These are phyloP conservation scores for Fusarium duplospermum DNA, from an alignment of 2,329 filamentous ascomycete species.

Conservation along the genomic window DNA sequence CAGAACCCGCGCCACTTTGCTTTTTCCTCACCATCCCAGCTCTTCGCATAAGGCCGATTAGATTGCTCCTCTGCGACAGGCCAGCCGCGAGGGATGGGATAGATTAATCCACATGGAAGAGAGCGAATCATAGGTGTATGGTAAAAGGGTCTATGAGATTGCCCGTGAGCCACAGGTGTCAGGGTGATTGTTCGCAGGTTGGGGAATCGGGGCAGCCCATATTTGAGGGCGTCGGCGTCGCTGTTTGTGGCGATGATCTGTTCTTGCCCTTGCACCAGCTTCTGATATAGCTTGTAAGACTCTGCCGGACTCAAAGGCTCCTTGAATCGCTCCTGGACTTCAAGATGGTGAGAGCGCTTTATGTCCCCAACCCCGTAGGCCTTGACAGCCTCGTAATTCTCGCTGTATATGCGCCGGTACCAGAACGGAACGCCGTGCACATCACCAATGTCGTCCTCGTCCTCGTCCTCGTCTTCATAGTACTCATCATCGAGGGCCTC, in stretches of 20 bases:
- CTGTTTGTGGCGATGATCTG: conserved; percentile 41
- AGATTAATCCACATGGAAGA: conserved; percentile 53
- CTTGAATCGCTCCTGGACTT: neutral
- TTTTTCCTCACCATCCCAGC: conserved; percentile 11
- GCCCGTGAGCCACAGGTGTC: neutral
- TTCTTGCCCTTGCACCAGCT: conserved; percentile 49
- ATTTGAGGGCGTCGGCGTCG: conserved; percentile 48
- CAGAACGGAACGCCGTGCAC: neutral
- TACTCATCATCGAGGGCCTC: neutral
- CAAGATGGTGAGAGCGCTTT: neutral
- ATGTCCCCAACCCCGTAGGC: neutral
- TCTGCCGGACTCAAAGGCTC: neutral
- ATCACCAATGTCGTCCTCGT: neutral
- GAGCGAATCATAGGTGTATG: conserved; percentile 52
- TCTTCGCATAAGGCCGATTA: neutral
- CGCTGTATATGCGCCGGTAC: neutral
- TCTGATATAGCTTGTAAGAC: conserved; percentile 46
- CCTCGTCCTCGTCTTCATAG: neutral
- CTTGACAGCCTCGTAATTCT: neutral
- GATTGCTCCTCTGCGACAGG: neutral
- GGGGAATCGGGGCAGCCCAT: conserved; percentile 42
- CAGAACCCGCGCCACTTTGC: conserved; percentile 47
- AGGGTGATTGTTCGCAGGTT: conserved; percentile 1
- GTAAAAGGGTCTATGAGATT: neutral
- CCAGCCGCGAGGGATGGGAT: conserved; percentile 50